Base-by-base conservation (phyloP, 306 rosid genomes). In the Ormosia emarginata region DNA sequence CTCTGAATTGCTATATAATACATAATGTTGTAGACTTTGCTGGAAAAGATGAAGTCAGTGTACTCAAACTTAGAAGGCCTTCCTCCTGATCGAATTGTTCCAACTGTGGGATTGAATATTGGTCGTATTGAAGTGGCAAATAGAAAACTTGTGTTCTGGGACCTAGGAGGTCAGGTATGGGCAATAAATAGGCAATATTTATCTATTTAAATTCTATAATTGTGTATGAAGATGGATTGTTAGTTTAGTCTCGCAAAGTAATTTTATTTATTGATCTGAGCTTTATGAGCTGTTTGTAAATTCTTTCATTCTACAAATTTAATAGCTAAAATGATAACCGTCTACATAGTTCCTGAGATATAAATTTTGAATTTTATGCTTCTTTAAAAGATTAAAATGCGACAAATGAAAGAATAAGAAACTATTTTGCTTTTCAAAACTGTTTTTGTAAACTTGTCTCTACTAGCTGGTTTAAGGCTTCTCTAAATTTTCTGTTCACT, bases 111-210 rank as follows among this genome's bases (percentile, higher is more conserved):
- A 70, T 94, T 96, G 78, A 96, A 96, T 80, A 96, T 96, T 86
- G 99, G 97, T 70, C 98, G 98, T 7, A 82, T 94, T 17, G 99
- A 96, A 89, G 98, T 87, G 76, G 80, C 92, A 63, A 94, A 84
- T 83, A 77, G 91, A 46, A 96, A 96, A 77, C 98, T 96, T 73
- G 91, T 96, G 63, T 94, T 94, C 79, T 96, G 99, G 99, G 99
- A 96, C 89, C 88, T 96, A 12, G 99, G 99, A 80, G 99, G 99
- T 79, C 99, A 96, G 99, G 99, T 92, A 92, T 81, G 87, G 46
- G 65, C 63, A 59, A 69, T 59, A 67, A 65, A 73, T 47, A 43
- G 56, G 49, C 75, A 41, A 52, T 17, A 7, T 6, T 32, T 39
- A 10, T 78, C 12, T 57, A 7, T 56, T 12, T 61, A 33, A 49